Evolutionary conservation across 1,284 basidiomycete genomes (phyloP), one percentile per base, ranked within the genome.

Genomic region (Meripilus lineatus): DNA sequence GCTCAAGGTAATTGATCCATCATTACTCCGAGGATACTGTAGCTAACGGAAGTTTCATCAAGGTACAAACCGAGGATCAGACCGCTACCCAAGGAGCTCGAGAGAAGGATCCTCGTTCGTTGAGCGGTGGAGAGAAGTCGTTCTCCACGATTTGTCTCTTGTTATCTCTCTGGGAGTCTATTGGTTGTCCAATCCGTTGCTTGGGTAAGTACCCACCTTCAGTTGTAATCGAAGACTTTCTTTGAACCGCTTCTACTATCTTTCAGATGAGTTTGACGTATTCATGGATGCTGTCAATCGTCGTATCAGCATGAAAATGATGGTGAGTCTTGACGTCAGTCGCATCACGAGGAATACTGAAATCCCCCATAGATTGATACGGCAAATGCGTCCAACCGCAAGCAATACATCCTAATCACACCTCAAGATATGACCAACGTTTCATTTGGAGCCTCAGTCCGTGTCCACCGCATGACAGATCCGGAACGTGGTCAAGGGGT

Each of bases 211-310:
- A 52, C 36, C 60, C 66, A 48, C 50, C 20, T 41, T 5, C 5
- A 18, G 3, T 36, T 18, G 7, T 26, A 15, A 7, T 35, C 14
- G 14, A 2, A 13, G 25, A 1, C 24, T 10, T 10, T 7, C 11
- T 32, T 24, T n/a, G n/a, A n/a, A n/a, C n/a, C n/a, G n/a, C n/a
- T n/a, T n/a, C n/a, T n/a, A n/a, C n/a, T n/a, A 21, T 5, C 30
- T 36, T 38, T 1, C 46, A 84, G 88, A 90, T 53, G 88, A 91
- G 60, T 95, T 93, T 60, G 91, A 96, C 54, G 93, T 97, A 11
- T 97, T 95, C 70, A 92, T 96, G 85, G 94, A 98, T 60, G 84
- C 87, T 20, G 86, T 93, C 46, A 97, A 97, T 62, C 81, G 95
- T 26, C 81, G 82, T 46, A 86, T 95, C 52, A 88, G 89, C 48